Percentiles rank a stretch among this genome's conserved stretches.
Evolutionary conservation across 1,139 yeast species (phyloP).

Genomic region (Debaryomycetaceae sp.): DNA sequence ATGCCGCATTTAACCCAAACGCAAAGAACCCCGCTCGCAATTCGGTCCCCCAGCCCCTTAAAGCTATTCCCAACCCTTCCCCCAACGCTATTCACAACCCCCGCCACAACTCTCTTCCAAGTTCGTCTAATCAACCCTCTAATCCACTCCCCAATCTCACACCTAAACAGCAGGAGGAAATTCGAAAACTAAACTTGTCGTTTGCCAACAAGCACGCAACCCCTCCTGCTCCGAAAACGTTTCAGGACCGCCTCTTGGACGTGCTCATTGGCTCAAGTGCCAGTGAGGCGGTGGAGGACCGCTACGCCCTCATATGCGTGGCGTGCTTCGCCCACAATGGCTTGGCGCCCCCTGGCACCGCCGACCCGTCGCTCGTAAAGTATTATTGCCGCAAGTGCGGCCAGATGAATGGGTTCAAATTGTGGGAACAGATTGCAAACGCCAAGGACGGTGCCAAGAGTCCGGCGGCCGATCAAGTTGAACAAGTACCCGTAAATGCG

Average conservation of each 20-base stretch:
- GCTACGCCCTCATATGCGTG: constrained; percentile 67
- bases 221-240: constrained; percentile 9
- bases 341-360: constrained; percentile 63
- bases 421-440: constrained; percentile 1
- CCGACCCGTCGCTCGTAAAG: constrained; percentile 40
- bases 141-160: not conserved
- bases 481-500: no score
- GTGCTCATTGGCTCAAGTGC: constrained; percentile 65
- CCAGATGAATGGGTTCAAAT: constrained; percentile 33
- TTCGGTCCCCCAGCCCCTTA: constrained; percentile 1
- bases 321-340: constrained; percentile 68
- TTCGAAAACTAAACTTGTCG: constrained; percentile 1
- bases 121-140: not conserved
- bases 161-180: constrained; percentile 1
- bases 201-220: not conserved
- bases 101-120: not conserved
- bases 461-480: no score
- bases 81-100: constrained; percentile 2
- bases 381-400: constrained; percentile 75
- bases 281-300: constrained; percentile 43
- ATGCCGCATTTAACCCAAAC: not conserved
- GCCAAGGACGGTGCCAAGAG: no score
- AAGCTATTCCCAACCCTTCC: constrained; percentile 2
- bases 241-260: constrained; percentile 38
- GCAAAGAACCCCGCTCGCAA: not conserved